Evolutionary conservation across 2,329 filamentous ascomycete species (phyloP).

Genomic region (Fusarium graminum): DNA sequence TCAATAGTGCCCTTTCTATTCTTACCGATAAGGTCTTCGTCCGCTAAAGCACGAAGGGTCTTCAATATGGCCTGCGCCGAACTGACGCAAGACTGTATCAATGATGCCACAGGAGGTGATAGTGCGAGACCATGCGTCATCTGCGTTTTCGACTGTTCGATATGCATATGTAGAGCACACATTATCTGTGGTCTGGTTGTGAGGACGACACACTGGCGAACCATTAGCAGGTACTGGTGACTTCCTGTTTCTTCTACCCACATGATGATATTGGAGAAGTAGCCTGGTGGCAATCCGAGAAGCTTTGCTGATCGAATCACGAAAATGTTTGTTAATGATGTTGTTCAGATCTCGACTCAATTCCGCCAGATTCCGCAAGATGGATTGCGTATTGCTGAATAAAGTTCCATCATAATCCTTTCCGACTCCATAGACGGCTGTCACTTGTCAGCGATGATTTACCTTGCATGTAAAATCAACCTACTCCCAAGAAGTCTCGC

Average conservation of each 20-base stretch:
- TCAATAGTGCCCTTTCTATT: no score
- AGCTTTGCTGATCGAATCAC: slow-evolving; percentile 49
- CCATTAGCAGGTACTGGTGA: not conserved
- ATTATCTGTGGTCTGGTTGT: slow-evolving; percentile 51
- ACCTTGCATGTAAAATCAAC: rapidly evolving
- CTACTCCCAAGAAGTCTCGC: slow-evolving; percentile 43
- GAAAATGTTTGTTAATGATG: slow-evolving; percentile 48
- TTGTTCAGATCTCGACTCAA: slow-evolving; percentile 47
- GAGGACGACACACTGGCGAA: slow-evolving; percentile 47
- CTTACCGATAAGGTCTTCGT: slow-evolving; percentile 50
- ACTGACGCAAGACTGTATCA: slow-evolving; percentile 50
- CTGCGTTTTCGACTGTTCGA: slow-evolving; percentile 45
- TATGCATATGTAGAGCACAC: slow-evolving; percentile 53
- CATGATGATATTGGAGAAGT: slow-evolving; percentile 48
- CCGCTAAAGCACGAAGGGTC: slow-evolving; percentile 46
- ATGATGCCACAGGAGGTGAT: slow-evolving; percentile 46
- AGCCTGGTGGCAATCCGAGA: slow-evolving; percentile 47
- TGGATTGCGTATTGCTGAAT: slow-evolving; percentile 48
- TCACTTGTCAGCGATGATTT: not conserved
- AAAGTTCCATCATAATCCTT: slow-evolving; percentile 49
- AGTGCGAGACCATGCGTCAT: slow-evolving; percentile 35
- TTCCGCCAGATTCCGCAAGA: slow-evolving; percentile 46
- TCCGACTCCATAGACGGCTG: slow-evolving; percentile 48
- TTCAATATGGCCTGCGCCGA: slow-evolving; percentile 49
- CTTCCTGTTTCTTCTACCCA: not conserved